phyloP scores from a whole-genome alignment of 163 green algal genomes.

The Chloromonas sp. region DNA sequence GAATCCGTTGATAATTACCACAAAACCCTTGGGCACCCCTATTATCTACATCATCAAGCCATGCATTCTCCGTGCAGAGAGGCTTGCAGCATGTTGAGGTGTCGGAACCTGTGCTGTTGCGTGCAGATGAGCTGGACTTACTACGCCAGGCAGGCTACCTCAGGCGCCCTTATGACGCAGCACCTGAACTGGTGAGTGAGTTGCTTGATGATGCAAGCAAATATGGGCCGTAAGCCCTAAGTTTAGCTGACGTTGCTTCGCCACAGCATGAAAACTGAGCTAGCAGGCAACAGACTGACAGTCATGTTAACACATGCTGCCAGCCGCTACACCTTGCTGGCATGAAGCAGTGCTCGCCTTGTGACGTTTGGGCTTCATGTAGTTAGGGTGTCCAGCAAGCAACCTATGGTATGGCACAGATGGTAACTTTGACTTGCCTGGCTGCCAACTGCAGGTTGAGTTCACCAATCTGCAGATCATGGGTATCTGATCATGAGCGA shows the following conservation, averaged over 20 bases:
- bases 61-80: no score
- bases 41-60: no score
- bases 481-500: no score
- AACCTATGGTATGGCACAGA: no score
- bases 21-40: no score
- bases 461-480: no score
- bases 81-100: no score
- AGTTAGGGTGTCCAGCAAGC: neutral
- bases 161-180: neutral
- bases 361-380: neutral
- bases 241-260: neutral
- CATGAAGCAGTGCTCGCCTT: neutral
- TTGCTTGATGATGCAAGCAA: no score
- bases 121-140: conserved; percentile 1
- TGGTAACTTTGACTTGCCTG: no score
- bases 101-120: no score
- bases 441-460: no score
- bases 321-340: neutral
- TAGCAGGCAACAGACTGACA: neutral
- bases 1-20: no score
- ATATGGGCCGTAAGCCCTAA: neutral
- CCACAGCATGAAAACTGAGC: neutral
- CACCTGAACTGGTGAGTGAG: neutral
- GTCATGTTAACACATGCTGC: neutral
- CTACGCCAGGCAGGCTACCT: neutral